Base-by-base conservation (phyloP, 2,329 filamentous ascomycete genomes). In the Amauroascus verrucosus region DNA sequence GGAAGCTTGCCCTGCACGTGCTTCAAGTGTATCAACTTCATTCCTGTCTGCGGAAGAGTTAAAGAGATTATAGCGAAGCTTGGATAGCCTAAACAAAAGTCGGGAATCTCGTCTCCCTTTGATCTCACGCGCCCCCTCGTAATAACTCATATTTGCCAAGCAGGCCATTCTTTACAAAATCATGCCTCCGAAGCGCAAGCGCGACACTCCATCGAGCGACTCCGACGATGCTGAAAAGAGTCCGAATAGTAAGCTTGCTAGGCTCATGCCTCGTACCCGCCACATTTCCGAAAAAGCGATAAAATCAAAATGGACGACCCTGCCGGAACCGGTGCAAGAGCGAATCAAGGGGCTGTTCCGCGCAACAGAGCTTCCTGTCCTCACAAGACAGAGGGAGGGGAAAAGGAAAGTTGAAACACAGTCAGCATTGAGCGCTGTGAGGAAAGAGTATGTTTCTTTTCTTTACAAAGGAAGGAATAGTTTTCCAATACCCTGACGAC, bases 271-370 rank as follows among this genome's bases (percentile, higher is more conserved):
- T 8, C 67, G 65, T 20, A 62, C 72, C 41, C 70, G 69, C 51
- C 69, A 70, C 48, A 63, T 74, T 32, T 64, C 70, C 7, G 68
- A 73, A 56, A 63, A 65, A 45, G 71, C 69, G 7, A 72, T 74
- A 60, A 71, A 71, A 48, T 65, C 69, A 37, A 73, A 73, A 67
- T 74, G 72, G 72, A 65, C 67, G 11, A 70, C 72, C 4, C 64
- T 74, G 1, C 68, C 71, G 1, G 68, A 70, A 28, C 63, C 68
- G 1, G 66, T 66, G 2, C 72, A 73, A 58, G 70, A 70, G 37
- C 72, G 68, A 50, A 63, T 74, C 44, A 64, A 65, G 33, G 69
- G 68, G 37, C 65, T 74, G 57, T 70, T 74, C 46, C 64, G 64
- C 26, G 63, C 68, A 11, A 59, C 73, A 9, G 70, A 73, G 54